These are phyloP conservation scores for Rugonectria rugulosa DNA, from an alignment of 2,329 filamentous ascomycete species.

Conservation along the genomic window DNA sequence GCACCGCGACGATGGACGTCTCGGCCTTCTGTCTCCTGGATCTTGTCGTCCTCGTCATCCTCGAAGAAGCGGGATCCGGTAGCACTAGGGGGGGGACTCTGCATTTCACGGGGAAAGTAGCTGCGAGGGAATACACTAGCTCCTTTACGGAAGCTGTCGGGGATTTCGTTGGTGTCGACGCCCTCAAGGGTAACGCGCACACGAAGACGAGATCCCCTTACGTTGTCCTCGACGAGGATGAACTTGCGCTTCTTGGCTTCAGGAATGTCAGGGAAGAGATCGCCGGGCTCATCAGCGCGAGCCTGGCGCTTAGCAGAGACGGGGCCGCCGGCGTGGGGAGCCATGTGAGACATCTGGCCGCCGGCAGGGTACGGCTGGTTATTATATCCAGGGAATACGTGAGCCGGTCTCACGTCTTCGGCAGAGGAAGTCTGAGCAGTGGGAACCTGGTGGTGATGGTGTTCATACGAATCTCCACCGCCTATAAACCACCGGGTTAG, in stretches of 20 bases:
- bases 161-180: constrained; percentile 94
- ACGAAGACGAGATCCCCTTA: constrained; percentile 80
- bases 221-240: constrained; percentile 90
- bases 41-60: constrained; percentile 68
- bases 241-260: constrained; percentile 95
- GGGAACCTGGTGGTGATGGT: constrained; percentile 72
- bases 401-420: constrained; percentile 75
- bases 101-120: constrained; percentile 94
- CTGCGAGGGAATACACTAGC: constrained; percentile 91
- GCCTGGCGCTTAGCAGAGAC: constrained; percentile 48
- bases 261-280: constrained; percentile 86
- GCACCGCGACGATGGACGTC: constrained; percentile 46
- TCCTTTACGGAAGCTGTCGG: constrained; percentile 89
- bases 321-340: constrained; percentile 46
- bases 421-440: constrained; percentile 58
- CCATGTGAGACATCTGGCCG: constrained; percentile 71
- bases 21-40: constrained; percentile 59
- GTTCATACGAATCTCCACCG: constrained; percentile 68
- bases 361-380: constrained; percentile 64
- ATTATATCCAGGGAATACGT: constrained; percentile 76
- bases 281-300: constrained; percentile 65
- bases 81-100: constrained; percentile 79
- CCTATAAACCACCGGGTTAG: constrained; percentile 54
- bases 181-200: constrained; percentile 93
- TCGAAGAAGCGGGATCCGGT: constrained; percentile 79